Evolutionary conservation across 2,329 filamentous ascomycete genomes (phyloP).

Genomic region (Aspergillus sp.): DNA sequence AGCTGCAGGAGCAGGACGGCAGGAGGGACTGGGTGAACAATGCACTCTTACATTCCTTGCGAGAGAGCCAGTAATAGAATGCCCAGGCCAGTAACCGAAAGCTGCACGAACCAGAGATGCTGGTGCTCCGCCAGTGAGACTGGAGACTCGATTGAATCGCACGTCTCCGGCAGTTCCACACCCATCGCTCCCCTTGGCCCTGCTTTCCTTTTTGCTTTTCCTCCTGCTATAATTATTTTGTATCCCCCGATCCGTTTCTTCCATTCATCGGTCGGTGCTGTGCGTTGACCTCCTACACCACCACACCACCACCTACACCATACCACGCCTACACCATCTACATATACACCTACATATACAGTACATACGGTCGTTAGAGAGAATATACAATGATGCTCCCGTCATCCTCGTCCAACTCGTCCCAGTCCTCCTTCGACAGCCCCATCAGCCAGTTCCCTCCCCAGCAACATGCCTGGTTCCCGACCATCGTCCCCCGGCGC

Average conservation of each 20-base stretch:
- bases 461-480: constrained; percentile 26
- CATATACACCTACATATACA: neutral
- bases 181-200: constrained; percentile 3
- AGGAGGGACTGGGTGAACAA: neutral
- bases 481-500: constrained; percentile 22
- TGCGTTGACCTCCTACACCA: neutral
- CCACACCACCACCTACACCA: neutral
- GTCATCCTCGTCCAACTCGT: constrained; percentile 28
- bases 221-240: constrained; percentile 12
- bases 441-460: constrained; percentile 26
- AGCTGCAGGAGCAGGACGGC: too few relatives aligned
- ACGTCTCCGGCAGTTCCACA: constrained; percentile 5
- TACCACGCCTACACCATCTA: neutral
- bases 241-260: constrained; percentile 1
- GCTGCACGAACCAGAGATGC: neutral
- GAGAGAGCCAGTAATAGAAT: neutral
- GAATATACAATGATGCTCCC: constrained; percentile 21
- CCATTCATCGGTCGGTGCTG: constrained; percentile 4
- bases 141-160: neutral
- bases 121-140: neutral
- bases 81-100: neutral
- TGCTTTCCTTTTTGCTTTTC: constrained; percentile 6
- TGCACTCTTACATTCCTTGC: neutral
- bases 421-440: constrained; percentile 28
- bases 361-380: neutral